These are phyloP conservation scores for Aspergillus sp. DNA, from an alignment of 2,329 filamentous ascomycete genomes.

Conservation along the genomic window DNA sequence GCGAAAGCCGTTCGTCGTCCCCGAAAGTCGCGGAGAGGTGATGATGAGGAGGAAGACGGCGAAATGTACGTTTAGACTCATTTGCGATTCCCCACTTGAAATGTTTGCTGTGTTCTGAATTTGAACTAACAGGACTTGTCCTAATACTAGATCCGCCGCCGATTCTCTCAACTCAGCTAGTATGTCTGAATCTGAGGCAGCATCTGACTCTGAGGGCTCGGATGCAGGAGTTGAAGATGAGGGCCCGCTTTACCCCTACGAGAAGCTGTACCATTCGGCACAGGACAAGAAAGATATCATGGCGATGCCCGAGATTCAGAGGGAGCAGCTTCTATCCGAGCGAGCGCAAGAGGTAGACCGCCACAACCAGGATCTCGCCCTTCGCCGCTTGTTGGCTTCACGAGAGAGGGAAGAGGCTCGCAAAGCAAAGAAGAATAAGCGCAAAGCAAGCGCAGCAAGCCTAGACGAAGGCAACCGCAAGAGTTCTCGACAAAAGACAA, in stretches of 20 bases:
- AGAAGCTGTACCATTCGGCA: constrained; percentile 76
- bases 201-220: constrained; percentile 68
- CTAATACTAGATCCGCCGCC: constrained; percentile 63
- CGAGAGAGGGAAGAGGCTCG: constrained; percentile 62
- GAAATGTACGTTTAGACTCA: constrained; percentile 68
- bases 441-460: constrained; percentile 77
- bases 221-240: constrained; percentile 45
- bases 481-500: constrained; percentile 69
- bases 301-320: constrained; percentile 83
- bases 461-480: constrained; percentile 76
- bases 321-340: constrained; percentile 86
- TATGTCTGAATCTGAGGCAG: constrained; percentile 86
- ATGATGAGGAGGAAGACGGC: constrained; percentile 73
- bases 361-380: constrained; percentile 75
- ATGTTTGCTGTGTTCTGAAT: neutral
- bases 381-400: constrained; percentile 73
- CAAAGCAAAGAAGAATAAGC: constrained; percentile 57
- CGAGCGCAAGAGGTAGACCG: constrained; percentile 80
- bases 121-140: neutral
- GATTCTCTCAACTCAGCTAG: constrained; percentile 76
- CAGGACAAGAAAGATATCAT: constrained; percentile 78
- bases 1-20: constrained; percentile 40
- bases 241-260: constrained; percentile 71
- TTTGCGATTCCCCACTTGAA: neutral
- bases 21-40: constrained; percentile 55